phyloP scores from a whole-genome alignment of 169 alveolate genomes.

The Eimeria praecox region DNA sequence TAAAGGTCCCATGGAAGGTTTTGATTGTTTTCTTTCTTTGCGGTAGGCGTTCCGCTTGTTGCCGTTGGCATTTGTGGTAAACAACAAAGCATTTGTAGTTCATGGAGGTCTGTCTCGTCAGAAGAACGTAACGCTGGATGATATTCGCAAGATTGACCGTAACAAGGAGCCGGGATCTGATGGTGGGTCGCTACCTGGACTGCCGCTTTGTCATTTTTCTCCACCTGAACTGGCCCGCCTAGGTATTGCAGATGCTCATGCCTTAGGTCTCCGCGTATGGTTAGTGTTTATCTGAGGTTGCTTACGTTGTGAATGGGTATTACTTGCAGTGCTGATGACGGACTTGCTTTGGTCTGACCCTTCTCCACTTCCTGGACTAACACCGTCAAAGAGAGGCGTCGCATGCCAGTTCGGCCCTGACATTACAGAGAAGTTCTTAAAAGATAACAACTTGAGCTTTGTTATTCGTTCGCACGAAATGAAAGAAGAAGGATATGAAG shows the following conservation, averaged over 20 bases:
- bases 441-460: slow-evolving; percentile 94
- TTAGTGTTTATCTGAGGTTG: background rate
- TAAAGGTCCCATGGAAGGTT: background rate
- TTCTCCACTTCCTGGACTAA: slow-evolving; percentile 95
- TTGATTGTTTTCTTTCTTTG: background rate
- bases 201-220: background rate
- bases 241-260: background rate
- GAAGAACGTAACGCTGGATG: slow-evolving; percentile 97
- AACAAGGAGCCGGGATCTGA: slow-evolving; percentile 98
- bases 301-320: background rate
- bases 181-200: slow-evolving; percentile 82
- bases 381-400: slow-evolving; percentile 98
- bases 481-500: slow-evolving; percentile 98
- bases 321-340: slow-evolving; percentile 89
- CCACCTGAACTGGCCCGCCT: background rate
- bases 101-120: slow-evolving; percentile 99
- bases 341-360: slow-evolving; percentile 99
- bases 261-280: background rate
- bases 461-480: slow-evolving; percentile 99
- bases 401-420: slow-evolving; percentile 95
- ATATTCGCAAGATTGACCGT: slow-evolving; percentile 95
- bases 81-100: slow-evolving; percentile 96
- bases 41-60: slow-evolving; percentile 94
- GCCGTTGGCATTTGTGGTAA: slow-evolving; percentile 98
- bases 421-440: slow-evolving; percentile 96